Base-by-base conservation (phyloP, 192 early-diverging fungal genomes). In the Dissophora ornata region DNA sequence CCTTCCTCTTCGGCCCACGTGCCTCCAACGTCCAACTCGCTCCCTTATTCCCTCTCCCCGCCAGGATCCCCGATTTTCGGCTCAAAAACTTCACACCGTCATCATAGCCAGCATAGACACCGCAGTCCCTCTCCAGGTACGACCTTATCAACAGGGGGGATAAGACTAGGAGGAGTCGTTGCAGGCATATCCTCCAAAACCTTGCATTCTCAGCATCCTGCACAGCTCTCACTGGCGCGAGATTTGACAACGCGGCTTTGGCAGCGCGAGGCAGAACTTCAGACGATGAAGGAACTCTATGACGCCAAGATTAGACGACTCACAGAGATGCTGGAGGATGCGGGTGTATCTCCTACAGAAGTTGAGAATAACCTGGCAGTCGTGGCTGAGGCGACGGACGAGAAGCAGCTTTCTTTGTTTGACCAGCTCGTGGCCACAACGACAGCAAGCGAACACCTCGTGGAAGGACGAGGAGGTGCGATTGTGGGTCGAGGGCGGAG, bases 321-420 rank as follows among this genome's bases (percentile, higher is more conserved):
- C n/a, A 77, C 73, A 26, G 65, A 77, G 33, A 77, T 77, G 73
- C 53, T 77, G n/a, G 57, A 77, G 47, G 73, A 77, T 45, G 73
- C 73, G 16, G 73, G 73, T 6, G 59, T 77, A 4, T 77, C 73
- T 11, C 73, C 73, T 8, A 67, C 73, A 18, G 73, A 77, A 24
- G 73, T 77, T 10, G 73, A 67, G 28, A 77, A 77, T 22, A 77
- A 67, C n/a, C 49, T 77, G 26, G 73, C 65, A 1, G 73, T 61
- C 11, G 73, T 77, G 9, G 59, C 38, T 0, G 71, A 74, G 19
- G 63, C 46, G 24, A 67, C 58, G n/a, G 57, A 58, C 36, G 61
- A 32, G 15, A 58, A 40, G 19, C 53, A 57, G 34, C 69, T n/a
- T n/a, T n/a, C 59, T 19, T 40, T 62, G 59, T 62, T 71, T 62